Percentiles rank a stretch among this genome's conserved stretches.
Conservation (phyloP, 2,329 filamentous ascomycete genomes). For the Rhinocladiella mackenziei region DNA sequence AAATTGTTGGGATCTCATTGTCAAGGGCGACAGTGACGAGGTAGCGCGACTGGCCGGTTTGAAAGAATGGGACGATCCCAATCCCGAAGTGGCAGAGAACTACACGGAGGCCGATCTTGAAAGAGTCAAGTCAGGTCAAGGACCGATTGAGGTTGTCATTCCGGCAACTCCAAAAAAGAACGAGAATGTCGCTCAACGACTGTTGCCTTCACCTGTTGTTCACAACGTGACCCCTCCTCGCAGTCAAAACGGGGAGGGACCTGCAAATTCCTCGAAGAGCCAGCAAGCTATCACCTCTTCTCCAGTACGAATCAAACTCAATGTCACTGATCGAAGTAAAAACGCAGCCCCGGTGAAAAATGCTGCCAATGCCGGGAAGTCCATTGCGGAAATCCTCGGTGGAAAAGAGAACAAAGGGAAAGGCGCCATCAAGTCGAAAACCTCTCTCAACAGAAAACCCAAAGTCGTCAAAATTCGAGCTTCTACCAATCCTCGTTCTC, state of each 20-base stretch:
- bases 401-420: constrained; percentile 25
- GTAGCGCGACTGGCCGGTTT: constrained; percentile 69
- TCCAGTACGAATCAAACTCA: constrained; percentile 20
- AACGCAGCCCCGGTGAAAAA: constrained; percentile 25
- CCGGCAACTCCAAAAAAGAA: constrained; percentile 38
- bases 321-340: constrained; percentile 28
- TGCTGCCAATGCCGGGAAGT: constrained; percentile 25
- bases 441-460: constrained; percentile 19
- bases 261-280: not conserved
- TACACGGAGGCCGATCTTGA: constrained; percentile 46
- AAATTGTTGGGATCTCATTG: constrained; percentile 87
- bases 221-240: constrained; percentile 40
- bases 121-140: constrained; percentile 38
- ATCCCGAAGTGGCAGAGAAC: constrained; percentile 40
- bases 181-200: constrained; percentile 20
- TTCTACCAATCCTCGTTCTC: constrained; percentile 8
- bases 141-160: constrained; percentile 39
- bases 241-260: constrained; percentile 33
- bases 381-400: constrained; percentile 27
- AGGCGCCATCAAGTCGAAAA: constrained; percentile 17
- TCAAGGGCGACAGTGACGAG: constrained; percentile 81
- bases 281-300: constrained; percentile 5
- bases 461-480: constrained; percentile 17
- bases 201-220: constrained; percentile 12
- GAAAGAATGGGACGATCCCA: constrained; percentile 54